These are phyloP conservation scores for Acer saccharum DNA, from an alignment of 345 rosid species.

Conservation along the genomic window DNA sequence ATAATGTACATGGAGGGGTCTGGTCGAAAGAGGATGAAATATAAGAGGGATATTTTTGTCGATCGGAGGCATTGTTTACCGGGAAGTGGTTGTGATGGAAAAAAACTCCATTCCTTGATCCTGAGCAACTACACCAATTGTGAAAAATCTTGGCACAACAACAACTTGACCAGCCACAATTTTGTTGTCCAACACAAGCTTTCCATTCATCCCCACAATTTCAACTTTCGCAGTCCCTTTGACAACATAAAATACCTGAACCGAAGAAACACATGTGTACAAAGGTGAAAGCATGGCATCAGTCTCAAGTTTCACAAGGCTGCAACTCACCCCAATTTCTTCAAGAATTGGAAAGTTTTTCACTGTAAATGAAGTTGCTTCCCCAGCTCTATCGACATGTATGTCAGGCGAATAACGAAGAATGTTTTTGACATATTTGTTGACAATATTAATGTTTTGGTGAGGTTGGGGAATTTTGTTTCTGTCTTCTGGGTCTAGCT, in stretches of 20 bases:
- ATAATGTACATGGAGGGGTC: too few species aligned
- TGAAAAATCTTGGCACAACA: conserved; percentile 34
- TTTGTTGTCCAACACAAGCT: conserved; percentile 19
- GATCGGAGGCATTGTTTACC: conserved; percentile 8
- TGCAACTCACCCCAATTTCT: conserved; percentile 26
- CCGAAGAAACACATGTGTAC: not conserved
- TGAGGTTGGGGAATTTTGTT: conserved; percentile 3
- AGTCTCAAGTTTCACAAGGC: conserved; percentile 12
- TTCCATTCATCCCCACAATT: conserved; percentile 32
- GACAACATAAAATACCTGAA: conserved; percentile 14
- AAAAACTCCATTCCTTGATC: conserved; percentile 26
- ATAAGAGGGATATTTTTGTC: too few species aligned
- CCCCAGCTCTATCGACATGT: conserved; percentile 20
- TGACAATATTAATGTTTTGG: not conserved
- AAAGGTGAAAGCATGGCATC: conserved; percentile 30
- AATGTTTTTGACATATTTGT: conserved; percentile 6
- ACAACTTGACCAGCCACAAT: conserved; percentile 31
- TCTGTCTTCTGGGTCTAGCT: conserved; percentile 20
- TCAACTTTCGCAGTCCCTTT: conserved; percentile 34
- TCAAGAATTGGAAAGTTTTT: conserved; percentile 23
- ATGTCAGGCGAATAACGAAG: conserved; percentile 14
- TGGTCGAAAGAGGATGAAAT: too few species aligned
- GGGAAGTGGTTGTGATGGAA: conserved; percentile 16
- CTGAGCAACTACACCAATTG: conserved; percentile 15
- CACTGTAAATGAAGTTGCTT: conserved; percentile 5